phyloP scores from a whole-genome alignment of 805 yeast genomes.

The Kodamaea neixiangensis region DNA sequence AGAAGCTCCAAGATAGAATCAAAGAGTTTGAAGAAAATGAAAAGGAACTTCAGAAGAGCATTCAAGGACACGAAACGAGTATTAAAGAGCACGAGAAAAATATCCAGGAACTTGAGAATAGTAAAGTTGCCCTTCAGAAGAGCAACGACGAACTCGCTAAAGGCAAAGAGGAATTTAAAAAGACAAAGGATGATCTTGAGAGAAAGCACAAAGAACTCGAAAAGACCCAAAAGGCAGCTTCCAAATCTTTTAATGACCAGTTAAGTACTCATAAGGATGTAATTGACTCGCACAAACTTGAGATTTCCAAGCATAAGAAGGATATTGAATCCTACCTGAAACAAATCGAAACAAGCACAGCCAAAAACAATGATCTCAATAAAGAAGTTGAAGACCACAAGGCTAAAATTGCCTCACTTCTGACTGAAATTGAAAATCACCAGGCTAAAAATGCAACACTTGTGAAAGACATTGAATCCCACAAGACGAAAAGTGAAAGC shows the following conservation, averaged over 20 bases:
- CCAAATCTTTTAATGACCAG: not conserved
- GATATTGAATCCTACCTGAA: not conserved
- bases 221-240: not conserved
- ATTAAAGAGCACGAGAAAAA: not conserved
- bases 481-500: not conserved
- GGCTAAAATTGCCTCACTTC: not conserved
- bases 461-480: not conserved
- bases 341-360: not conserved
- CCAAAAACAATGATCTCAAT: not conserved
- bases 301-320: not conserved
- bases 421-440: not conserved
- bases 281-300: slow-evolving; percentile 4
- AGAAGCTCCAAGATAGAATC: not conserved
- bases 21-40: not conserved
- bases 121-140: not conserved
- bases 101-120: not conserved
- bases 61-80: not conserved
- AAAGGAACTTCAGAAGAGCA: not conserved
- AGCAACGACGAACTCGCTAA: not conserved
- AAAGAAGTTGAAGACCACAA: not conserved
- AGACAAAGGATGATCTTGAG: not conserved
- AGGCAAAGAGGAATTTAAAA: not conserved
- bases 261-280: not conserved
- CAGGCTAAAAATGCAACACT: not conserved
- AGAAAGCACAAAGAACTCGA: slow-evolving; percentile 1